Conservation (phyloP, 305 asterid species). For the Fraxinus paxiana region DNA sequence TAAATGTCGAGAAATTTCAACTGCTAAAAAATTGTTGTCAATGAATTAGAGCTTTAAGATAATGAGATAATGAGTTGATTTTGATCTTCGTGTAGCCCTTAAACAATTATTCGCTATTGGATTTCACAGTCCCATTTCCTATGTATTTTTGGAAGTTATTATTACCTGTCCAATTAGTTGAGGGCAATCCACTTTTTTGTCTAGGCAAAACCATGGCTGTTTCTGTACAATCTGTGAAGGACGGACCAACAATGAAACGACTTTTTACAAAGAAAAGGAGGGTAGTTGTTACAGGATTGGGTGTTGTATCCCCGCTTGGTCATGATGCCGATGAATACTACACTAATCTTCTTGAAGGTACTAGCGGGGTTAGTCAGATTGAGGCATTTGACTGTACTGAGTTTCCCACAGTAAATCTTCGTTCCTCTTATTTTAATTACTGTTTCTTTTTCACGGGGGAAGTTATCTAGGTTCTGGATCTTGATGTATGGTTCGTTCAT, state of each 20-base stretch:
- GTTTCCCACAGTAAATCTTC: conserved; percentile 34
- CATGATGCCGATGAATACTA: conserved; percentile 35
- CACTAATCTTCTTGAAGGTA: conserved; percentile 41
- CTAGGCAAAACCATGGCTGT: conserved; percentile 28
- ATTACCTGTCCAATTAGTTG: not conserved
- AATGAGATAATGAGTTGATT: not conserved
- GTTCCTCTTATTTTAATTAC: conserved; percentile 11
- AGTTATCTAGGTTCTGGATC: not conserved
- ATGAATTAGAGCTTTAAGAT: not conserved
- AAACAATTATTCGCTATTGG: not conserved
- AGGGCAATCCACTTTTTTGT: not conserved
- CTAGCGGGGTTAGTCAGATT: conserved; percentile 38
- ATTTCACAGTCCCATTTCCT: not conserved
- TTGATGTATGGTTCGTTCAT: conserved; percentile 7
- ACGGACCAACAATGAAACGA: conserved; percentile 14
- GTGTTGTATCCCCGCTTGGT: conserved; percentile 42
- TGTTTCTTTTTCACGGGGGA: not conserved
- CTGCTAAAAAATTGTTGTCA: not conserved
- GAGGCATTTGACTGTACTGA: conserved; percentile 45
- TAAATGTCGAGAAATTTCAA: not conserved
- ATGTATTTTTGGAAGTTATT: not conserved
- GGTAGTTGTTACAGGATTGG: conserved; percentile 43
- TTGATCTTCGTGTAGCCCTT: not conserved
- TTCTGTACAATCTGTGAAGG: conserved; percentile 27
- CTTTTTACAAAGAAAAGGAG: conserved; percentile 28